Percentiles rank a stretch among this genome's conserved stretches.
These are phyloP conservation scores for Pleurotus citrinopileatus DNA, from an alignment of 768 basidiomycete genomes.

Conservation along the genomic window DNA sequence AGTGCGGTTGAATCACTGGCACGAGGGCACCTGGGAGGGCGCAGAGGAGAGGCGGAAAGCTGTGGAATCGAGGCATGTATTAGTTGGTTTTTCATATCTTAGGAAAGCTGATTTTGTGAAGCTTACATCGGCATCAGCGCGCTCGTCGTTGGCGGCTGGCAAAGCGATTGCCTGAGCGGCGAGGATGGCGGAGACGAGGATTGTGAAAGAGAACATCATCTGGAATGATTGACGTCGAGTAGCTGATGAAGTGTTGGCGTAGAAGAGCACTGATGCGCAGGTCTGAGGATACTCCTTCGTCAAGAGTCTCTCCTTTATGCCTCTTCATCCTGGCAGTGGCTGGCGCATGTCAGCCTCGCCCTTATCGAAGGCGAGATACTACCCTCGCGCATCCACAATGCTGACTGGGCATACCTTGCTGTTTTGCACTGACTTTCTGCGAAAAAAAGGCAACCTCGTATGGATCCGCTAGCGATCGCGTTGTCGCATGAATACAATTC, in stretches of 20 bases:
- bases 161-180: conserved; percentile 6
- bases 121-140: background rate
- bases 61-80: background rate
- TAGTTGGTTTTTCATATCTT: background rate
- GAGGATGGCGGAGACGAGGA: conserved; percentile 2
- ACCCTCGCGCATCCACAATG: no score
- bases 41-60: background rate
- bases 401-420: no score
- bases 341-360: no score
- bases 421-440: no score
- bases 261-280: background rate
- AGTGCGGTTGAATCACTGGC: background rate
- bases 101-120: background rate
- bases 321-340: no score
- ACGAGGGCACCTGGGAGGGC: background rate
- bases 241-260: background rate
- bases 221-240: background rate
- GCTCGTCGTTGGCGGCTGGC: background rate
- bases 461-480: no score
- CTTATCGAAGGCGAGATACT: no score
- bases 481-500: no score
- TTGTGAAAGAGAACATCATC: conserved; percentile 1
- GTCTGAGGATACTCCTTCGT: background rate
- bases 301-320: background rate
- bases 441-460: no score